Evolutionary conservation across 768 basidiomycete species (phyloP).

Genomic region (Crucibulum laeve): DNA sequence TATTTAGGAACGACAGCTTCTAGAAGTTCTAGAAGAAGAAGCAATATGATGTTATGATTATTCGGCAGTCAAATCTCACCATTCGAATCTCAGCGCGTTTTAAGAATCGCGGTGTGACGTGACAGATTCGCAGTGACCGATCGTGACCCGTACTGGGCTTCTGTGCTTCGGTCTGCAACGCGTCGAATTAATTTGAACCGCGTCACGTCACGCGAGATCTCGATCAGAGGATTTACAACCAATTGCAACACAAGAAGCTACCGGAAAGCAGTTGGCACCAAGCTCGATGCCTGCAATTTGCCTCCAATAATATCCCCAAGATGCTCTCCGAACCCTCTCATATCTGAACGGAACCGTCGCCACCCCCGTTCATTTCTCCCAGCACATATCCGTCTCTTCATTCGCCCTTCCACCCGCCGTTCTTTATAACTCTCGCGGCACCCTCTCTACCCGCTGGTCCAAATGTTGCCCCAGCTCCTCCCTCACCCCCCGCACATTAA

Average conservation of each 20-base stretch:
- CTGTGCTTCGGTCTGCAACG: not conserved
- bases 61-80: constrained; percentile 17
- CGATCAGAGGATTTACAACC: constrained; percentile 5
- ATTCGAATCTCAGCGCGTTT: too few species aligned
- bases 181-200: constrained; percentile 16
- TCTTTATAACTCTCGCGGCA: not conserved
- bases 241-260: not conserved
- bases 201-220: constrained; percentile 29
- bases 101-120: too few species aligned
- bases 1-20: constrained; percentile 14
- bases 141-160: too few species aligned
- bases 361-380: not conserved
- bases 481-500: constrained; percentile 13
- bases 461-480: constrained; percentile 22
- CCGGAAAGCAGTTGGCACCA: too few species aligned
- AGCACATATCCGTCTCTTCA: not conserved
- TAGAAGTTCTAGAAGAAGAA: constrained; percentile 25
- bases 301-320: too few species aligned
- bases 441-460: constrained; percentile 1
- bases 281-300: too few species aligned
- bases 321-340: constrained; percentile 10
- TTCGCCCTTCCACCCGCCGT: not conserved
- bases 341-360: constrained; percentile 2
- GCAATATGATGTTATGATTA: constrained; percentile 22
- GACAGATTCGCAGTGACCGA: too few species aligned